Percentiles rank a stretch among this genome's conserved stretches.
Evolutionary conservation across 169 alveolate species (phyloP).

Genomic region (Babesia ovata): DNA sequence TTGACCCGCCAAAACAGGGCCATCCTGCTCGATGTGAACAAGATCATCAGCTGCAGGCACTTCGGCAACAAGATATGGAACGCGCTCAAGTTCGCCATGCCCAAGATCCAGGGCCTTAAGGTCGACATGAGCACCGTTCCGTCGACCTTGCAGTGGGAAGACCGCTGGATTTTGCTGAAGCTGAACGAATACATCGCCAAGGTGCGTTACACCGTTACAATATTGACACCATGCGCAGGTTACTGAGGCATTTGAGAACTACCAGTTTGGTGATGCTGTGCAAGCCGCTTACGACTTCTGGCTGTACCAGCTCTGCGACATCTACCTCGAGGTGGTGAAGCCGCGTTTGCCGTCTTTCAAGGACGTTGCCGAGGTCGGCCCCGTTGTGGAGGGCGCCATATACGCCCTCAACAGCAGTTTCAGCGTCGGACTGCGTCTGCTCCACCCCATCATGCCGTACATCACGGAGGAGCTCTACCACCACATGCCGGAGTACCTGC

Average conservation of each 20-base stretch:
- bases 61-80: conserved; percentile 99
- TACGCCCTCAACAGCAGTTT: conserved; percentile 79
- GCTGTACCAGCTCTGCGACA: conserved; percentile 96
- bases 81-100: conserved; percentile 90
- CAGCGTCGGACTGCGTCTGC: conserved; percentile 85
- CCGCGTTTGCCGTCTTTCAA: conserved; percentile 73
- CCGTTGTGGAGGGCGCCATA: conserved; percentile 58
- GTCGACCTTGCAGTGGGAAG: conserved; percentile 85
- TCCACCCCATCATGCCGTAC: conserved; percentile 98
- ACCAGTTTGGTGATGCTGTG: conserved; percentile 94
- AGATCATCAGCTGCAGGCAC: conserved; percentile 95
- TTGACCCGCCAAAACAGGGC: conserved; percentile 93
- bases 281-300: conserved; percentile 91
- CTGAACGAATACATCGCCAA: conserved; percentile 78
- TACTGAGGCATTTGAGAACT: conserved; percentile 85
- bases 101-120: conserved; percentile 36
- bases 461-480: conserved; percentile 97
- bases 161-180: conserved; percentile 93
- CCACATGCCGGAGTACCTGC: conserved; percentile 81
- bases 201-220: conserved; percentile 18
- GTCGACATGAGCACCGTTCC: conserved; percentile 59
- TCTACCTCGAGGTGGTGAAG: conserved; percentile 94
- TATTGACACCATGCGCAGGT: conserved; percentile 17
- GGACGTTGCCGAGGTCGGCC: conserved; percentile 36
- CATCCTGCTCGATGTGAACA: conserved; percentile 94